Percentiles rank a stretch among this genome's conserved stretches.
phyloP scores from a whole-genome alignment of 805 yeast genomes.

The Kazachstania bromeliacearum region DNA sequence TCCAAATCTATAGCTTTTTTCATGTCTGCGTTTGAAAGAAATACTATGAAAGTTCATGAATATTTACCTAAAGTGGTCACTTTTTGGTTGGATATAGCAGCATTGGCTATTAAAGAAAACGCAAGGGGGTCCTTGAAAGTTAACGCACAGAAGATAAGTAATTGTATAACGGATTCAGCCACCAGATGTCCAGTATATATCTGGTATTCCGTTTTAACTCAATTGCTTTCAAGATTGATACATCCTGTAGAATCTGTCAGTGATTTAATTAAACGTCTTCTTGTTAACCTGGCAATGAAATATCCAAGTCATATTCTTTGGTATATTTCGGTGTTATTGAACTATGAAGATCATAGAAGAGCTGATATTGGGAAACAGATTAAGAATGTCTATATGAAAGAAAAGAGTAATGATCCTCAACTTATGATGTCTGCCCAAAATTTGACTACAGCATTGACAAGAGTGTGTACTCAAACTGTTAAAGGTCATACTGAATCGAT shows the following conservation, averaged over 20 bases:
- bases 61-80: slow-evolving; percentile 85
- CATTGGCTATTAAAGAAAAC: slow-evolving; percentile 9
- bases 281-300: slow-evolving; percentile 44
- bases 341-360: slow-evolving; percentile 45
- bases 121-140: slow-evolving; percentile 17
- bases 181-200: slow-evolving; percentile 41
- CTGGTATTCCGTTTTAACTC: slow-evolving; percentile 84
- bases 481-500: slow-evolving; percentile 22
- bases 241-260: slow-evolving; percentile 52
- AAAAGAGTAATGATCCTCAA: slow-evolving; percentile 6
- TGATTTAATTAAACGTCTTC: slow-evolving; percentile 45
- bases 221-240: slow-evolving; percentile 67
- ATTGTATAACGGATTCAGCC: slow-evolving; percentile 37
- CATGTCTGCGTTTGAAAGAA: slow-evolving; percentile 27
- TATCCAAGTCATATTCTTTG: slow-evolving; percentile 86
- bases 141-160: slow-evolving; percentile 39
- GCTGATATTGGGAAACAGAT: slow-evolving; percentile 38
- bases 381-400: slow-evolving; percentile 25
- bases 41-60: slow-evolving; percentile 60
- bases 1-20: slow-evolving; percentile 25
- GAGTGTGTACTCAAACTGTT: slow-evolving; percentile 22
- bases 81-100: slow-evolving; percentile 76
- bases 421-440: slow-evolving; percentile 20
- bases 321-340: slow-evolving; percentile 52
- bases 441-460: slow-evolving; percentile 17